phyloP scores from a whole-genome alignment of 1,284 basidiomycete genomes.

The Meira nashicola region DNA sequence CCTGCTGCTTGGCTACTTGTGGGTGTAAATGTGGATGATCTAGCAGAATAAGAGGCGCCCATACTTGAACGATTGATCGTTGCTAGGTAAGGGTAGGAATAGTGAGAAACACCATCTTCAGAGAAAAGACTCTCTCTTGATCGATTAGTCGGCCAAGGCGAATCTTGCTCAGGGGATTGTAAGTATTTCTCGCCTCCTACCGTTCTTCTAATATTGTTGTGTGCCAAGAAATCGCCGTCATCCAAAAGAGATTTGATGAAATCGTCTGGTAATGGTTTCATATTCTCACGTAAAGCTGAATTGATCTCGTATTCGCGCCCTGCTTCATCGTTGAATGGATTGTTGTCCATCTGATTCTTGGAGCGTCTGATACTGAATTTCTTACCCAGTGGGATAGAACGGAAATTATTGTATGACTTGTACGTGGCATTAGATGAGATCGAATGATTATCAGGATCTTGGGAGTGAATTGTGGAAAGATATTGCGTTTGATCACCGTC shows the following conservation, averaged over 20 bases:
- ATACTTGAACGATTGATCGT: constrained; percentile 26
- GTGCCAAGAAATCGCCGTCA: constrained; percentile 13
- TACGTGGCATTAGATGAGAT: neutral
- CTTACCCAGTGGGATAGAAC: constrained; percentile 9
- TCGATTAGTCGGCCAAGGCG: neutral
- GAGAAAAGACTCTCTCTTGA: constrained; percentile 9
- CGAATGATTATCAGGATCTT: neutral
- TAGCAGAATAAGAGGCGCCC: neutral
- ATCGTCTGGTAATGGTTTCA: constrained; percentile 19
- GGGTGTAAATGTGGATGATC: too few relatives aligned
- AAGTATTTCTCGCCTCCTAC: constrained; percentile 3
- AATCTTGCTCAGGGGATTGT: neutral
- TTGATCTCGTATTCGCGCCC: constrained; percentile 3
- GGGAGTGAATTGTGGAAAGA: too few relatives aligned
- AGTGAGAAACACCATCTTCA: constrained; percentile 22
- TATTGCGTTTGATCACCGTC: neutral
- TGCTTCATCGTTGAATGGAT: constrained; percentile 10
- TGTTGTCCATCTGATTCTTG: too few relatives aligned
- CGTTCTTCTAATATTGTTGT: neutral
- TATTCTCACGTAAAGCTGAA: neutral
- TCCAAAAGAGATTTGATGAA: constrained; percentile 24
- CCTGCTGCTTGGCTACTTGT: too few relatives aligned
- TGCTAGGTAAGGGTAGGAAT: constrained; percentile 39
- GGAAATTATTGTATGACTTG: constrained; percentile 11
- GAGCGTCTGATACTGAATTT: constrained; percentile 15